Evolutionary conservation across 352 stramenopile genomes (phyloP), one percentile per base, ranked within the genome.

Genomic region (Globisporangium mamillatum): DNA sequence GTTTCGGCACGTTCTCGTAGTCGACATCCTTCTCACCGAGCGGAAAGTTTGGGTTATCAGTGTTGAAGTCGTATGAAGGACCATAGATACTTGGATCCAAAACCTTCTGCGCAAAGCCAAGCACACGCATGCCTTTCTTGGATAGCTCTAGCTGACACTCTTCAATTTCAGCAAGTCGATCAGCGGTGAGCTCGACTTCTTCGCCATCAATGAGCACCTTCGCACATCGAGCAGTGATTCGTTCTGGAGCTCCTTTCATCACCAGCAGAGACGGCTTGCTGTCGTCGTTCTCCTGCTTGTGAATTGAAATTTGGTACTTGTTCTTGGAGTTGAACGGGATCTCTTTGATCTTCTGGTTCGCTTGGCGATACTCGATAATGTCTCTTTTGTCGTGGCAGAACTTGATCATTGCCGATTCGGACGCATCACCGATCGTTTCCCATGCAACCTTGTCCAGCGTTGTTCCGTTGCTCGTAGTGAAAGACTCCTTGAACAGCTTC

Each of bases 181-280:
- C 97, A 4, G 92, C 90, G 0, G 95, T 97, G 67, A 98, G 87
- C 64, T 98, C 97, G 22, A 98, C 82, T 36, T 74, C 73, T 55
- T 82, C 64, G 1, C 77, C 75, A 58, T 84, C 68, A 46, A 82
- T 68, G 29, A 79, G 60, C 34, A 92, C 77, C 36, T 86, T 86
- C 20, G 63, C 72, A 74, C 94, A 98, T 34, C 90, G 71, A 25
- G 76, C 71, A 27, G 97, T 74, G 70, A 98, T 93, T 38, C 84
- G 80, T 70, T 98, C 92, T 20, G 93, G 93, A 1, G 92, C 94
- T 63, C 94, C 94, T 80, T 98, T 98, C 71, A 98, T 93, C 20
- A 76, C 69, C 8, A 70, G 24, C 44, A 70, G 4, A 32, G 56
- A 60, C 12, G 65, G 58, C 32, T 67, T 70, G 4, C 34, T 44